Conservation (phyloP, 306 rosid genomes). For the Prunus kanzakura region DNA sequence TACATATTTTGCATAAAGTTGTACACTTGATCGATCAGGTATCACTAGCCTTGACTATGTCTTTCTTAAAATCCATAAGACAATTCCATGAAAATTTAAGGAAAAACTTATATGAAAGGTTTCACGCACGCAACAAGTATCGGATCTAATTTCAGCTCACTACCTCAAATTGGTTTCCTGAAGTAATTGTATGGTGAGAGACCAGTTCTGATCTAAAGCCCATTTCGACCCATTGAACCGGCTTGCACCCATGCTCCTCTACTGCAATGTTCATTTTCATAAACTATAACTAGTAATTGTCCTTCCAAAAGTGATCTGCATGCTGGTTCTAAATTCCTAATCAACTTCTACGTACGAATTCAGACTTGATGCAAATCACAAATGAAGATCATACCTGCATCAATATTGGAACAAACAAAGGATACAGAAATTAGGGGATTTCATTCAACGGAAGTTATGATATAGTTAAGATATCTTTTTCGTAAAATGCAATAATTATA, state of each 20-base stretch:
- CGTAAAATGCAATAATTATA: too few species aligned
- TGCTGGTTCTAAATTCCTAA: not conserved
- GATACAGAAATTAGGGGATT: too few species aligned
- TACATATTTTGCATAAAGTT: too few species aligned
- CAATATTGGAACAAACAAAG: not conserved
- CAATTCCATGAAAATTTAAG: not conserved
- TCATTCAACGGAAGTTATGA: too few species aligned
- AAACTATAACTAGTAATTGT: constrained; percentile 1
- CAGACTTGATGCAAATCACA: constrained; percentile 13
- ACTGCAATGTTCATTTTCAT: constrained; percentile 29
- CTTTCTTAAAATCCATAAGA: not conserved
- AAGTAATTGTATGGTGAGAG: constrained; percentile 19
- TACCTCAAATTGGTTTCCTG: constrained; percentile 45
- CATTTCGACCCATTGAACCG: constrained; percentile 34
- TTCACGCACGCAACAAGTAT: not conserved
- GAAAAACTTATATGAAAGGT: not conserved
- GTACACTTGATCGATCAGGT: too few species aligned
- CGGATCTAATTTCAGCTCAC: constrained; percentile 11
- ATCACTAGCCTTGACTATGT: too few species aligned
- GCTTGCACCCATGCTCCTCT: constrained; percentile 42
- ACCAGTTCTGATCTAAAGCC: constrained; percentile 29
- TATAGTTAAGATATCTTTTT: too few species aligned
- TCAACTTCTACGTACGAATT: constrained; percentile 1
- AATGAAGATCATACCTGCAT: constrained; percentile 19
- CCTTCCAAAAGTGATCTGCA: not conserved